Conservation (phyloP, 768 basidiomycete genomes). For the Pulveroboletus frians region DNA sequence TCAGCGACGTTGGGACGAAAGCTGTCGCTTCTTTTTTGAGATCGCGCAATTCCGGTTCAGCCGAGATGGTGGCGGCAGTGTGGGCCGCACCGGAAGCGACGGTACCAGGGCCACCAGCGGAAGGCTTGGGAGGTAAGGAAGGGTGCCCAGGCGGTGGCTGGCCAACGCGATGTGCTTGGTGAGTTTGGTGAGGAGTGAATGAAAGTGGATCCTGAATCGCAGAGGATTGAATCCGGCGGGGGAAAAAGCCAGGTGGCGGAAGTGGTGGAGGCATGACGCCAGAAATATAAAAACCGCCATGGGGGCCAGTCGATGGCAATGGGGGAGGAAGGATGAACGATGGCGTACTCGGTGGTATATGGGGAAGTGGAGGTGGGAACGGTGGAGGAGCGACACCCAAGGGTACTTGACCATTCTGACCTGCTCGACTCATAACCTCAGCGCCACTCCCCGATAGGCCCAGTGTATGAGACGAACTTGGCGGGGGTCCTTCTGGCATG, state of each 20-base stretch:
- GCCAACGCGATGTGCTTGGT: conserved; percentile 61
- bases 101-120: conserved; percentile 12
- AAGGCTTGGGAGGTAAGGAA: conserved; percentile 41
- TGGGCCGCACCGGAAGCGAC: conserved; percentile 44
- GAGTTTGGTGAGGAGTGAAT: conserved; percentile 71
- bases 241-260: conserved; percentile 65
- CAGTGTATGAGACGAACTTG: conserved; percentile 24
- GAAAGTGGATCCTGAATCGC: conserved; percentile 73
- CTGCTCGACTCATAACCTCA: conserved; percentile 6
- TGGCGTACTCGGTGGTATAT: conserved; percentile 15
- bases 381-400: not conserved
- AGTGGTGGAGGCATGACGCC: conserved; percentile 30
- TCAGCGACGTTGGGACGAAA: conserved; percentile 80
- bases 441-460: not conserved
- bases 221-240: conserved; percentile 45
- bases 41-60: conserved; percentile 85
- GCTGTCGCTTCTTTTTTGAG: conserved; percentile 92
- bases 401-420: conserved; percentile 2
- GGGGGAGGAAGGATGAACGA: conserved; percentile 18
- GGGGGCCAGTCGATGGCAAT: conserved; percentile 10
- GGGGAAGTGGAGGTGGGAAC: conserved; percentile 25
- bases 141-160: conserved; percentile 37
- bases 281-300: conserved; percentile 3
- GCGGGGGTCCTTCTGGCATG: conserved; percentile 82
- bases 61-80: conserved; percentile 67